Percentiles rank a stretch among this genome's conserved stretches.
These are phyloP conservation scores for Sporobolomyces roseus DNA, from an alignment of 768 basidiomycete species.

Conservation along the genomic window DNA sequence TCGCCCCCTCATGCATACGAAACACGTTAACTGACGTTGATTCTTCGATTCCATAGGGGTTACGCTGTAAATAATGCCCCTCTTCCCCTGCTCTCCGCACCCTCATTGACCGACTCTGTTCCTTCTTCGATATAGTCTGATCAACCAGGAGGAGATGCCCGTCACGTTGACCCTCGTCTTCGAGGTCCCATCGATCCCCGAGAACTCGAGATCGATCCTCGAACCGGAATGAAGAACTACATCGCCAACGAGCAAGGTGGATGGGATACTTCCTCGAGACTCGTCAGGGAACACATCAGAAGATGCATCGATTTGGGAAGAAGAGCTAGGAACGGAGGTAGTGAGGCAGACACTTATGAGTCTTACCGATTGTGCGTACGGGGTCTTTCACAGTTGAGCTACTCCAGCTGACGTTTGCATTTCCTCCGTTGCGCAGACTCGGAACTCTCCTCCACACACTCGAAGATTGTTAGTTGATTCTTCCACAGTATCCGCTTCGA, in stretches of 20 bases:
- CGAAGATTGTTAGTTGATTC: no score
- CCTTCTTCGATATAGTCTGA: no score
- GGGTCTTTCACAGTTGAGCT: no score
- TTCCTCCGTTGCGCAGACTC: no score
- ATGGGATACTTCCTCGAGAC: constrained; percentile 83
- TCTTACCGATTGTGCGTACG: constrained; percentile 66
- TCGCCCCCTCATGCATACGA: not conserved
- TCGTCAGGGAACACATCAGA: constrained; percentile 68
- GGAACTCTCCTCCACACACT: constrained; percentile 45
- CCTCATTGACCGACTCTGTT: no score
- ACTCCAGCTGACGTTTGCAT: no score
- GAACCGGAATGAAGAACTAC: constrained; percentile 91
- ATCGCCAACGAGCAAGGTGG: constrained; percentile 71
- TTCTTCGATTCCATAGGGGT: constrained; percentile 17
- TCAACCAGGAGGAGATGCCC: constrained; percentile 61
- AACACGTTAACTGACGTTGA: no score
- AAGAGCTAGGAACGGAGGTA: constrained; percentile 54
- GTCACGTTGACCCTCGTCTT: constrained; percentile 68
- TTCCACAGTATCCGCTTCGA: no score
- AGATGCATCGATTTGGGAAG: constrained; percentile 76
- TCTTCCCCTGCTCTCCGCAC: no score
- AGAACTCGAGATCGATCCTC: constrained; percentile 78
- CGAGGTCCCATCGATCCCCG: constrained; percentile 77
- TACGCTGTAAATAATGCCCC: no score
- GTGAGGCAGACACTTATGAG: constrained; percentile 56